phyloP scores from a whole-genome alignment of 805 yeast genomes.

The Naumovozyma castellii region DNA sequence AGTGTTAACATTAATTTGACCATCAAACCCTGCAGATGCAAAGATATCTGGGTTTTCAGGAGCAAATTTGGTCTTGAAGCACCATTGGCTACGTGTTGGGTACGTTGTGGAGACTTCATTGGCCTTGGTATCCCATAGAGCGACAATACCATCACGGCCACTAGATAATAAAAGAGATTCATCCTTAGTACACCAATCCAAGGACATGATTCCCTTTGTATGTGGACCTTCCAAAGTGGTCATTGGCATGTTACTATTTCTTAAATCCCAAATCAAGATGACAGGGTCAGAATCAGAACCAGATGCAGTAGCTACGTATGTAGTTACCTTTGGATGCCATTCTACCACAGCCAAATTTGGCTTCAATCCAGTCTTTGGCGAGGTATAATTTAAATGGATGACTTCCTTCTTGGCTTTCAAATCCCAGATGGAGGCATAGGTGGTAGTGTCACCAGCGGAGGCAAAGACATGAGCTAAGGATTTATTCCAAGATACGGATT shows the following conservation, averaged over 20 bases:
- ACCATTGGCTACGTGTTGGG: conserved; percentile 91
- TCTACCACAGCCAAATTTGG: conserved; percentile 73
- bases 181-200: conserved; percentile 91
- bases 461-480: conserved; percentile 80
- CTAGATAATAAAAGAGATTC: conserved; percentile 71
- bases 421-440: conserved; percentile 91
- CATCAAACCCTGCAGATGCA: conserved; percentile 83
- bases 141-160: conserved; percentile 82
- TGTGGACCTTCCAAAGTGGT: conserved; percentile 58
- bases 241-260: conserved; percentile 90
- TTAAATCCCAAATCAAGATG: conserved; percentile 84
- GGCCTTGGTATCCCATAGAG: conserved; percentile 80
- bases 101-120: conserved; percentile 73
- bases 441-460: conserved; percentile 65
- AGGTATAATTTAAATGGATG: conserved; percentile 66
- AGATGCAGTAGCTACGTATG: conserved; percentile 80
- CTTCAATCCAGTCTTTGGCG: conserved; percentile 39
- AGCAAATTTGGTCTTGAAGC: conserved; percentile 80
- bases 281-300: conserved; percentile 73
- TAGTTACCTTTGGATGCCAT: conserved; percentile 91
- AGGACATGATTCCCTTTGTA: conserved; percentile 73
- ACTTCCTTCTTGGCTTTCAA: conserved; percentile 81
- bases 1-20: conserved; percentile 70
- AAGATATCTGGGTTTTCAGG: conserved; percentile 82
- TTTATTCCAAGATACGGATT: conserved; percentile 83